Evolutionary conservation across 1,284 basidiomycete genomes (phyloP).

Genomic region (Entoloma clypeatum): DNA sequence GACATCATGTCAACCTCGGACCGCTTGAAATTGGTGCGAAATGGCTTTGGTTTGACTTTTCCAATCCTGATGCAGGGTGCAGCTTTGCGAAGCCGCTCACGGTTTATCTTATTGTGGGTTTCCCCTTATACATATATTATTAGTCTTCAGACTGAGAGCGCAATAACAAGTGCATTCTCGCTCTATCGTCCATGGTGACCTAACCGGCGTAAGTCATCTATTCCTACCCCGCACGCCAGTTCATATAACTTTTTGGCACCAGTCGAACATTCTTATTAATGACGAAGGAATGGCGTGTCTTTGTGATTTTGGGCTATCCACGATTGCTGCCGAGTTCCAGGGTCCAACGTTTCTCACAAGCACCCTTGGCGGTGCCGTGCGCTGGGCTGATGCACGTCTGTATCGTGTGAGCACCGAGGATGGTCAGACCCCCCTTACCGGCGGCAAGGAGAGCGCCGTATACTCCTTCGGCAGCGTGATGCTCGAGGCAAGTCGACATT

Average conservation of each 20-base stretch:
- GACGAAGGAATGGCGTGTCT: conserved; percentile 32
- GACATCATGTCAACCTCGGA: conserved; percentile 35
- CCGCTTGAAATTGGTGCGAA: conserved; percentile 31
- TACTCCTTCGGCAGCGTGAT: conserved; percentile 42
- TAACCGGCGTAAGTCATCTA: conserved; percentile 32
- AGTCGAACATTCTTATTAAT: conserved; percentile 41
- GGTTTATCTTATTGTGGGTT: conserved; percentile 34
- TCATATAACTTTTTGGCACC: conserved; percentile 5
- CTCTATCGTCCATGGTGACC: conserved; percentile 38
- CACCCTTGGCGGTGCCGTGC: conserved; percentile 35
- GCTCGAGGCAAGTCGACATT: conserved; percentile 31
- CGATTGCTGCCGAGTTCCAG: conserved; percentile 32
- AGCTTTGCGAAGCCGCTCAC: conserved; percentile 36
- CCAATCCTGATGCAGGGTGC: neutral
- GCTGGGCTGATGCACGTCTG: conserved; percentile 36
- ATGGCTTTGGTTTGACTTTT: neutral
- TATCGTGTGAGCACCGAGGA: conserved; percentile 24
- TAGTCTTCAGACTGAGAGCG: neutral
- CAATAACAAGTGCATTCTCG: conserved; percentile 31
- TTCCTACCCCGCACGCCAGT: neutral
- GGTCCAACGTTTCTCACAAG: conserved; percentile 24
- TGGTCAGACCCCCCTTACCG: conserved; percentile 14
- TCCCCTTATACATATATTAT: neutral
- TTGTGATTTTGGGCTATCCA: conserved; percentile 42
- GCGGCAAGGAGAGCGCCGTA: conserved; percentile 34